Base-by-base conservation (phyloP, 176 grass and related monocot species). In the Oryza australiensis region DNA sequence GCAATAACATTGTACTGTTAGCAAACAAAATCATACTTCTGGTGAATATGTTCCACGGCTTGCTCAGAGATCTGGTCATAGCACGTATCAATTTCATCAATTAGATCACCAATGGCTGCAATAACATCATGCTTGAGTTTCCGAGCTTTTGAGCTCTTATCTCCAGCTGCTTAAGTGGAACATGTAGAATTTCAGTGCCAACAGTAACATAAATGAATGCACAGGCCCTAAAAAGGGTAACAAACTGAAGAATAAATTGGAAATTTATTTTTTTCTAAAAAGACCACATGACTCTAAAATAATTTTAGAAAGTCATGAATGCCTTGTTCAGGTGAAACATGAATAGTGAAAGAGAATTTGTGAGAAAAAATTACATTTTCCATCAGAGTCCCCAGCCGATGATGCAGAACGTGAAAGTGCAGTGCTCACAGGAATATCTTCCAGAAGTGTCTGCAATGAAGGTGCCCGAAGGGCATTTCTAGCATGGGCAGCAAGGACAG, bases 91-190 rank as follows among this genome's bases (percentile, higher is more conserved):
- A 98, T 98, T 66, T 98, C 95, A 49, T 93, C 90, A 32, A 98
- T 95, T 41, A 98, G 86, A 87, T 89, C 90, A 87, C 94, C 94
- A 75, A 98, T 93, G 66, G 92, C 87, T 67, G 94, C 89, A 35
- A 98, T 98, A 48, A 93, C 95, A 98, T 92, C 92, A 77, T 98
- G 95, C 83, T 98, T 98, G 71, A 98, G 85, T 68, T 91, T 95
- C 82, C 82, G 86, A 73, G 84, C 86, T 85, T 79, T 91, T n/a
- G 74, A 78, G 80, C 75, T 93, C 77, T 86, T 94, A 76, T 93
- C 92, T 75, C 92, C 95, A 80, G 95, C 83, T 85, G 81, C 69
- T 79, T 63, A 72, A 79, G 30, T 73, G 73, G 57, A 87, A 79
- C 26, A 86, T 46, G 26, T 32, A 87, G 57, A 78, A 77, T 9